Evolutionary conservation across 192 early-diverging fungal species (phyloP), one percentile per base, ranked within the genome.

Genomic region (Bifiguratus adelaidae): DNA sequence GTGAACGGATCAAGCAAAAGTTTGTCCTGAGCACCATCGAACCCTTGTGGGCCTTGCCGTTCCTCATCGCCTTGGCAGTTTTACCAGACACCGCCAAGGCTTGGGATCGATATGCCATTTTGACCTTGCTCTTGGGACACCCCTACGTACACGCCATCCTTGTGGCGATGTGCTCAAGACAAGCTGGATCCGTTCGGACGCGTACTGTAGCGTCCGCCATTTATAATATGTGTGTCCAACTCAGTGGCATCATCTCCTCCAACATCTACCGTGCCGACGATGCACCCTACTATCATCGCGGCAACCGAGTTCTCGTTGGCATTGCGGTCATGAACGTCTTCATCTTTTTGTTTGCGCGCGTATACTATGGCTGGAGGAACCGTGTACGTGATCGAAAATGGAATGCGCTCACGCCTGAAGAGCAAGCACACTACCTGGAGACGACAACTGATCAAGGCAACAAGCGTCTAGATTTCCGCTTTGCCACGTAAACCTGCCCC

Each of bases 391-490:
- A 64, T n/a, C 28, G 41, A 24, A 68, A 63, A 24, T 80, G 74
- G 64, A 53, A 65, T 30, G 27, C 38, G 4, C 53, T 73, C 62
- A 65, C 74, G 7, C 48, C 55, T 3, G 58, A 69, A 7, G 68
- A 82, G 30, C 65, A 71, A 55, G 66, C 47, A 7, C 30, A 67
- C 25, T 82, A 82, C 32, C 26, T 65, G 20, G 56, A 63, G 7
- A 80, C 67, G 12, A 80, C 78, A 1, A 68, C 35, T 1, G 56
- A 78, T 29, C n/a, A 53, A 23, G 78, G 78, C 1, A 73, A 63
- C 30, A 52, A 69, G 35, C 58, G 78, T n/a, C 49, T 80, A 7
- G 78, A 80, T 47, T 78, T 68, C 56, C 40, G 33, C n/a, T 61
- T 61, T n/a, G n/a, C n/a, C n/a, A n/a, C n/a, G n/a, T n/a, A n/a